phyloP scores from a whole-genome alignment of 1,284 basidiomycete genomes.

The Neonothopanus nambi region DNA sequence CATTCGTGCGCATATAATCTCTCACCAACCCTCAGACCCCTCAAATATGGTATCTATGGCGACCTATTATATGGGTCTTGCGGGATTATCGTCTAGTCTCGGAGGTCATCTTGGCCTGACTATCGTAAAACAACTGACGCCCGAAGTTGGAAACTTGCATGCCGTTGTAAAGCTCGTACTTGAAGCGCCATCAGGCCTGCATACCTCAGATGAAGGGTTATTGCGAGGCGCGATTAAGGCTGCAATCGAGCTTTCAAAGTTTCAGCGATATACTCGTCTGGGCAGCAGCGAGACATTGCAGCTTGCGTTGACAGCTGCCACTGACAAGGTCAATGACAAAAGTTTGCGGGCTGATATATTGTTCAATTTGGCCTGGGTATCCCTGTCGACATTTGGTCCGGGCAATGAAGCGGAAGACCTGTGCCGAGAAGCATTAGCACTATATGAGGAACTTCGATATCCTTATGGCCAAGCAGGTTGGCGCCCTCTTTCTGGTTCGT shows the following conservation, averaged over 20 bases:
- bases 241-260: conserved; percentile 20
- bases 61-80: conserved; percentile 22
- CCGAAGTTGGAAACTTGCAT: conserved; percentile 21
- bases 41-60: conserved; percentile 7
- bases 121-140: conserved; percentile 18
- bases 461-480: conserved; percentile 17
- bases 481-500: no score
- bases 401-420: background rate
- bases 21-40: conserved; percentile 9
- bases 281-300: conserved; percentile 18
- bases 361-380: conserved; percentile 16
- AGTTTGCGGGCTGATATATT: conserved; percentile 16
- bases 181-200: conserved; percentile 6
- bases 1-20: no score
- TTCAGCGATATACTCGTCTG: conserved; percentile 19
- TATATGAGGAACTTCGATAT: conserved; percentile 17
- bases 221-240: conserved; percentile 15
- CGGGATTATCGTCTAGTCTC: conserved; percentile 16
- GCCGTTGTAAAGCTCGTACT: conserved; percentile 19
- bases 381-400: no score
- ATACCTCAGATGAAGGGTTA: conserved; percentile 7
- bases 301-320: conserved; percentile 6
- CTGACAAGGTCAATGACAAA: conserved; percentile 13
- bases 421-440: conserved; percentile 17
- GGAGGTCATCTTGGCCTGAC: conserved; percentile 19